Percentiles rank a stretch among this genome's conserved stretches.
Evolutionary conservation across 2,329 filamentous ascomycete genomes (phyloP).

Genomic region (Tolypocladium sp.): DNA sequence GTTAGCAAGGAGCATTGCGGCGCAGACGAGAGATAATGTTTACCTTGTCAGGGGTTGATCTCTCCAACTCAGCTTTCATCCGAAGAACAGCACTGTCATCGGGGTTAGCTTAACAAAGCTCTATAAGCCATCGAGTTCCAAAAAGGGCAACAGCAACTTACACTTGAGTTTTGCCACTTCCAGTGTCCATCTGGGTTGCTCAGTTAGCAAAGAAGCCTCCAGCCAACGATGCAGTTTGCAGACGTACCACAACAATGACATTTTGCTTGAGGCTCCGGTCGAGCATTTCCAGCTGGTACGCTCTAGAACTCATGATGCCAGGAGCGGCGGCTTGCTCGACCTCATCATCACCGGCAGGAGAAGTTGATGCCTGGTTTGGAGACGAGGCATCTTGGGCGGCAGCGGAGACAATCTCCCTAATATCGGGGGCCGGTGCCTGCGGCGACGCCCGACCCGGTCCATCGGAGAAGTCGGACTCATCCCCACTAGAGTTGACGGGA

Average conservation of each 20-base stretch:
- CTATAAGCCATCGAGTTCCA: not conserved
- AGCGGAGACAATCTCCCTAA: constrained; percentile 9
- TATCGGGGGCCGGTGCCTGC: constrained; percentile 1
- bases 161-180: constrained; percentile 72
- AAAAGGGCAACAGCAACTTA: constrained; percentile 27
- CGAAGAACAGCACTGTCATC: constrained; percentile 53
- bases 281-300: constrained; percentile 71
- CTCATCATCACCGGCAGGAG: constrained; percentile 2
- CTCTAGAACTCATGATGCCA: constrained; percentile 35
- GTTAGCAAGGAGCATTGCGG: not conserved
- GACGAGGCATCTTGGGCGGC: constrained; percentile 3
- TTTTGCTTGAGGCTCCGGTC: constrained; percentile 59
- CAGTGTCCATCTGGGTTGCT: constrained; percentile 63
- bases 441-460: not conserved
- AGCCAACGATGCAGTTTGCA: not conserved
- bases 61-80: constrained; percentile 55
- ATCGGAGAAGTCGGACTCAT: constrained; percentile 5
- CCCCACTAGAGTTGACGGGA: not conserved
- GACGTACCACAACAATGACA: constrained; percentile 59
- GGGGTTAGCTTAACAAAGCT: constrained; percentile 4
- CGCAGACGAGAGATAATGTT: not conserved
- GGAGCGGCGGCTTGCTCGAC: constrained; percentile 2
- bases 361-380: not conserved
- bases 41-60: constrained; percentile 43
- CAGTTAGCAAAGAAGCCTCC: not conserved